These are phyloP conservation scores for Magnusiomyces suaveolens DNA, from an alignment of 1,139 yeast genomes.

Conservation along the genomic window DNA sequence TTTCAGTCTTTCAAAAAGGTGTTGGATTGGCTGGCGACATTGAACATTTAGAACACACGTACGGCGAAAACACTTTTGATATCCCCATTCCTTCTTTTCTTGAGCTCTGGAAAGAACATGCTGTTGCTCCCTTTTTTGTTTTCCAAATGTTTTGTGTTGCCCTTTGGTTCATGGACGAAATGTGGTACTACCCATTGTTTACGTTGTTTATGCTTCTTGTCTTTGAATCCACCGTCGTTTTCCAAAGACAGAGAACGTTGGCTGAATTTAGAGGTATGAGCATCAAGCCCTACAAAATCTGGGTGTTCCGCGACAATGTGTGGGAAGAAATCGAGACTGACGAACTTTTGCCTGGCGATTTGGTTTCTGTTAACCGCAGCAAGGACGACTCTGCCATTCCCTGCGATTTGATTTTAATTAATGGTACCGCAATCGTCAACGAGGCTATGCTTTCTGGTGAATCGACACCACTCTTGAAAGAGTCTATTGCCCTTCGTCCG, in stretches of 20 bases:
- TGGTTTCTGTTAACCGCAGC: conserved; percentile 80
- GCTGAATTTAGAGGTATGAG: conserved; percentile 96
- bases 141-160: conserved; percentile 95
- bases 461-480: conserved; percentile 91
- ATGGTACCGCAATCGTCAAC: conserved; percentile 86
- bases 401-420: conserved; percentile 81
- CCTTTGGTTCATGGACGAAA: conserved; percentile 92
- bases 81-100: conserved; percentile 88
- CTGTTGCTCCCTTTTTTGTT: conserved; percentile 95
- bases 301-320: conserved; percentile 56
- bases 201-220: conserved; percentile 85
- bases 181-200: conserved; percentile 91
- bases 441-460: conserved; percentile 99
- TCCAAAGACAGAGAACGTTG: conserved; percentile 89
- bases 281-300: conserved; percentile 75
- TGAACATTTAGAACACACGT: conserved; percentile 47
- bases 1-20: conserved; percentile 49
- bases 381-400: conserved; percentile 89
- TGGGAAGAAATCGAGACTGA: conserved; percentile 69
- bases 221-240: conserved; percentile 87
- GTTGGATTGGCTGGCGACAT: conserved; percentile 53
- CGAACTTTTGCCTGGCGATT: conserved; percentile 82
- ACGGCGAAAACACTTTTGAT: conserved; percentile 82
- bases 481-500: conserved; percentile 80
- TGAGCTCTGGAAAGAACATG: conserved; percentile 93